phyloP scores from a whole-genome alignment of 176 grass and related monocot genomes.

The Triticum turgidum region DNA sequence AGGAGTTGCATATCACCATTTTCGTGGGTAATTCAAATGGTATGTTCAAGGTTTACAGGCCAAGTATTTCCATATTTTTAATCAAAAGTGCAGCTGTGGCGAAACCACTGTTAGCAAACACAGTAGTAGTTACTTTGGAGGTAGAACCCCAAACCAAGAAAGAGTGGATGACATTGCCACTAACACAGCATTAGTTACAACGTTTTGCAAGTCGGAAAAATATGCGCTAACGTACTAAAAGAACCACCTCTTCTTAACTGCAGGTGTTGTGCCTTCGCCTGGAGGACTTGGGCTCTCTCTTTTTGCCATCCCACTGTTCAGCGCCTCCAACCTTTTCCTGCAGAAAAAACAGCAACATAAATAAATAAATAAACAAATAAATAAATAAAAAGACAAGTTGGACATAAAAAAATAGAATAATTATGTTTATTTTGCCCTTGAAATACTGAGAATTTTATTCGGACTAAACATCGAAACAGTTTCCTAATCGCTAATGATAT shows the following conservation, averaged over 20 bases:
- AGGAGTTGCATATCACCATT: not conserved
- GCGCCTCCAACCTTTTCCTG: slow-evolving; percentile 80
- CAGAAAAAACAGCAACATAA: not conserved
- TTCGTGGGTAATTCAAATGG: not conserved
- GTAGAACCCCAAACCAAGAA: not conserved
- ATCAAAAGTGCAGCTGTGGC: not conserved
- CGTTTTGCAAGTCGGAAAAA: not conserved
- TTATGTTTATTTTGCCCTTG: not conserved
- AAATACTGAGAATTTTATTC: not conserved
- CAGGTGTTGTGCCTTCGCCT: not conserved
- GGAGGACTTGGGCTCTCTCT: slow-evolving; percentile 33
- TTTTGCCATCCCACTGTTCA: slow-evolving; percentile 68
- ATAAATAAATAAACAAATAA: not conserved
- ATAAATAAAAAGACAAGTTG: not conserved
- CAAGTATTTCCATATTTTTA: not conserved
- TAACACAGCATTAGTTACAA: slow-evolving; percentile 13
- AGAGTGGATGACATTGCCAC: not conserved
- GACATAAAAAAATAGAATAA: not conserved
- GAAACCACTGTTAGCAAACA: slow-evolving; percentile 15
- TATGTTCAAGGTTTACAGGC: not conserved
- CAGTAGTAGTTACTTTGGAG: not conserved
- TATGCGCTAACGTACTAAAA: slow-evolving; percentile 30
- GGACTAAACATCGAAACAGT: not conserved
- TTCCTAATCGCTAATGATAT: not conserved
- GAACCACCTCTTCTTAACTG: slow-evolving; percentile 40